Evolutionary conservation across 768 basidiomycete genomes (phyloP).

Genomic region (Mycena leptocephala): DNA sequence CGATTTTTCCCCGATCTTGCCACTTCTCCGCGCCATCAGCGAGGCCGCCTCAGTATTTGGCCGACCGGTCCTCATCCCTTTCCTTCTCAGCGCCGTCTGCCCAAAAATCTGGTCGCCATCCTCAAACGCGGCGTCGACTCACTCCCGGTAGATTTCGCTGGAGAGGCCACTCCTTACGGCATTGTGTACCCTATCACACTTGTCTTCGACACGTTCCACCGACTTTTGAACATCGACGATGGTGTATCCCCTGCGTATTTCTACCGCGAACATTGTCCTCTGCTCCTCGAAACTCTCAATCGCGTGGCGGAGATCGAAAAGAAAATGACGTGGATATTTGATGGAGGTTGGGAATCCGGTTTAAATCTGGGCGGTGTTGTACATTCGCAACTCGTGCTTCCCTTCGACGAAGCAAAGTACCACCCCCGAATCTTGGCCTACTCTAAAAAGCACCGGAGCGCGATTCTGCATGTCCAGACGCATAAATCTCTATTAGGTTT

Average conservation of each 20-base stretch:
- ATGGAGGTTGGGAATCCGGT: neutral
- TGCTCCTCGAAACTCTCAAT: constrained; percentile 23
- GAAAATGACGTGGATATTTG: neutral
- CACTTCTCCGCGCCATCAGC: constrained; percentile 25
- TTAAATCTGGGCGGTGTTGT: constrained; percentile 8
- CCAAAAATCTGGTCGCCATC: constrained; percentile 31
- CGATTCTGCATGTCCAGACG: constrained; percentile 20
- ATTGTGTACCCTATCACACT: constrained; percentile 25
- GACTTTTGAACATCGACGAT: constrained; percentile 13
- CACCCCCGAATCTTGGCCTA: constrained; percentile 8
- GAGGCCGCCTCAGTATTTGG: constrained; percentile 18
- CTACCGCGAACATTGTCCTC: constrained; percentile 26
- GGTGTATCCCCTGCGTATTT: constrained; percentile 30
- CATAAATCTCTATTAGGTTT: too few relatives aligned
- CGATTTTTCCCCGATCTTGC: constrained; percentile 23
- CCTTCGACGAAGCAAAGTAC: constrained; percentile 26
- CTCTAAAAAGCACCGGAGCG: neutral
- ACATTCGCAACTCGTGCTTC: constrained; percentile 31
- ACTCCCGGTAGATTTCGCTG: constrained; percentile 11
- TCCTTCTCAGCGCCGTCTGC: constrained; percentile 32
- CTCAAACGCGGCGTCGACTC: constrained; percentile 30
- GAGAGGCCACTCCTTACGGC: constrained; percentile 3
- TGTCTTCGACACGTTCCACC: constrained; percentile 12
- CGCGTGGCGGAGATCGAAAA: constrained; percentile 19
- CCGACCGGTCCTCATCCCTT: constrained; percentile 11